Base-by-base conservation (phyloP, 805 yeast genomes). In the Saturnispora dispora region DNA sequence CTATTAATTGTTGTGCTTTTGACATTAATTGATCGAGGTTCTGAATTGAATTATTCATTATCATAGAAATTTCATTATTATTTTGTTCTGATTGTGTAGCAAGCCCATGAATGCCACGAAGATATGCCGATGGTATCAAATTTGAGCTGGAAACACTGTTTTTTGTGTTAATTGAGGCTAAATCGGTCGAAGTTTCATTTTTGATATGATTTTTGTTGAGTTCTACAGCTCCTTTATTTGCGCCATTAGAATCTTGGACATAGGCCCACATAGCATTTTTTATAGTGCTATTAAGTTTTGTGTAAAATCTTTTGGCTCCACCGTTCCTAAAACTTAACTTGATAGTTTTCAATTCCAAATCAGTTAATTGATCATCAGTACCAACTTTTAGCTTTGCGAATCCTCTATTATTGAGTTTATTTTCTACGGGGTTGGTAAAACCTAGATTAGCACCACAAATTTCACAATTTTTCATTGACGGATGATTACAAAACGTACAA, bases 321-420 rank as follows among this genome's bases (percentile, higher is more conserved):
- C 85, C 84, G 39, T 74, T 75, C 53, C 90, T 76, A 65, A 90
- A 90, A 58, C 95, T 85, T 30, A 88, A 51, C 62, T 86, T 88
- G 11, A 85, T 72, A 48, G 75, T 42, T 3, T 13, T 39, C 2
- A 35, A 9, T 37, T 75, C 75, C 1, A 61, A 46, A 1, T 58
- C 66, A 22, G 52, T 56, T 3, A 33, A 33, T 11, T 22, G 35
- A 13, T 54, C 45, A 40, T 17, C 18, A 50, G 28, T 27, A 11
- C 28, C 49, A 11, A 55, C 10, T 13, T 43, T 43, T 2, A 55
- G 17, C 4, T 17, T 37, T 5, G 17, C 40, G 13, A 13, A 22
- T 11, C 45, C 15, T 6, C 36, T 36, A 8, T 35, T 22, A 5
- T 23, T 17, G 13, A 28, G 25, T 2, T 13, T 8, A 8, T 22